Evolutionary conservation across 352 stramenopile genomes (phyloP).

Genomic region (Saprolegnia diclina): DNA sequence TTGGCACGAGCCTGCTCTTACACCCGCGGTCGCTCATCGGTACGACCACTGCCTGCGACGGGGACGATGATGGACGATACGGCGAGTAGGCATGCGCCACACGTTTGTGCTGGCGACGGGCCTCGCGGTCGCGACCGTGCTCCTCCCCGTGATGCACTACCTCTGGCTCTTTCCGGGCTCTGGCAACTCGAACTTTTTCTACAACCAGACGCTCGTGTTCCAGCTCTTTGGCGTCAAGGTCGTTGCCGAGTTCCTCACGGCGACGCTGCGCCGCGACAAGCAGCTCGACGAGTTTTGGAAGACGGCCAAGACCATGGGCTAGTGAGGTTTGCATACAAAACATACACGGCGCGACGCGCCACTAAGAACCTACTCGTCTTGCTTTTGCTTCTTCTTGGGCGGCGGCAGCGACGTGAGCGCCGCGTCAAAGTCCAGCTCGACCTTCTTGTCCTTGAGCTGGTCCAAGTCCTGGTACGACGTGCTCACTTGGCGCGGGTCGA

Average conservation of each 20-base stretch:
- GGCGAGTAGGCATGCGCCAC: slow-evolving; percentile 59
- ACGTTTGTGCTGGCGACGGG: slow-evolving; percentile 68
- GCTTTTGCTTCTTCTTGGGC: slow-evolving; percentile 72
- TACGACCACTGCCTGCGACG: slow-evolving; percentile 33
- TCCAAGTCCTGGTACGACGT: slow-evolving; percentile 82
- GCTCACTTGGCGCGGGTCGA: slow-evolving; percentile 73
- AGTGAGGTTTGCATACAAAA: too few relatives aligned
- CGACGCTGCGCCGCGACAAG: slow-evolving; percentile 81
- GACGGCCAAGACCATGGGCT: not conserved
- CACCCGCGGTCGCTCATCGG: slow-evolving; percentile 77
- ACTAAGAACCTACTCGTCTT: too few relatives aligned
- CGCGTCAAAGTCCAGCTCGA: slow-evolving; percentile 78
- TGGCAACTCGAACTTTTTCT: slow-evolving; percentile 87
- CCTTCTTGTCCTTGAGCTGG: slow-evolving; percentile 75
- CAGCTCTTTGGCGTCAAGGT: slow-evolving; percentile 78
- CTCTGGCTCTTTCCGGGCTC: slow-evolving; percentile 81
- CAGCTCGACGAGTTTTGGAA: slow-evolving; percentile 53
- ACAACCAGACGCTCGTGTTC: slow-evolving; percentile 84
- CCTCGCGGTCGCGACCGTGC: slow-evolving; percentile 56
- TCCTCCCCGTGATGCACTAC: slow-evolving; percentile 83
- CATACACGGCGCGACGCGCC: too few relatives aligned
- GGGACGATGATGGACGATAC: slow-evolving; percentile 1
- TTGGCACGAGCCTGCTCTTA: slow-evolving; percentile 53
- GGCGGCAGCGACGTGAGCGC: slow-evolving; percentile 65
- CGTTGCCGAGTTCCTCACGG: slow-evolving; percentile 67